These are phyloP conservation scores for Fusarium incarnatum DNA, from an alignment of 2,329 filamentous ascomycete genomes.

Conservation along the genomic window DNA sequence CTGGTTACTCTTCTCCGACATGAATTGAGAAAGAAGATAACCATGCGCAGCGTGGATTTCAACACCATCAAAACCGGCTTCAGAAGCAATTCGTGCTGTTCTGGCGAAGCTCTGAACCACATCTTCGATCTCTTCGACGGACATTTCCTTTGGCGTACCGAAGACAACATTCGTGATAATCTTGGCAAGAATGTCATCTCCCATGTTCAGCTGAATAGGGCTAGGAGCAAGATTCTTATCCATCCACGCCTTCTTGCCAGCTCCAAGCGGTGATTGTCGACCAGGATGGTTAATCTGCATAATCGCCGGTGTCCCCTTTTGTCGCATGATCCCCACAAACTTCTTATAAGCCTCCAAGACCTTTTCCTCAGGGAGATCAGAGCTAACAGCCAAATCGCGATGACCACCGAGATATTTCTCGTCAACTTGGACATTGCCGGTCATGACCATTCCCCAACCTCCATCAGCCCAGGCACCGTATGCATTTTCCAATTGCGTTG, in stretches of 20 bases:
- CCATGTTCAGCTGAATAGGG: conserved; percentile 57
- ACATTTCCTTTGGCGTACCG: conserved; percentile 69
- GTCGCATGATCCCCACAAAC: conserved; percentile 51
- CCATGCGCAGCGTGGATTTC: conserved; percentile 66
- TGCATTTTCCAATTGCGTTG: conserved; percentile 54
- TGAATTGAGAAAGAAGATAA: conserved; percentile 68
- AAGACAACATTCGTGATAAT: conserved; percentile 54
- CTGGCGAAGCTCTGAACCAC: conserved; percentile 65
- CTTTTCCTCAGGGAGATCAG: conserved; percentile 35
- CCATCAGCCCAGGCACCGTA: conserved; percentile 67
- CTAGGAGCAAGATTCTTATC: conserved; percentile 58
- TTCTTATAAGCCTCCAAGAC: conserved; percentile 53
- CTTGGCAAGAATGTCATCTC: conserved; percentile 51
- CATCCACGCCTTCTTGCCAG: conserved; percentile 52
- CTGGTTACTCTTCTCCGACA: conserved; percentile 62
- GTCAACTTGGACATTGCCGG: conserved; percentile 62
- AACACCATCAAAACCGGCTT: conserved; percentile 60
- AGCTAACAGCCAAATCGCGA: conserved; percentile 51
- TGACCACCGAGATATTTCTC: conserved; percentile 51
- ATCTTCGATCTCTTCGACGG: conserved; percentile 62
- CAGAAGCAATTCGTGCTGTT: conserved; percentile 60
- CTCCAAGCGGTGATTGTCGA: conserved; percentile 56
- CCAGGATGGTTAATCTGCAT: conserved; percentile 63
- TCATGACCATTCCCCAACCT: conserved; percentile 65
- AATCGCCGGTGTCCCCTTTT: conserved; percentile 53